Conservation (phyloP, 805 yeast genomes). For the Candida nemodendra region DNA sequence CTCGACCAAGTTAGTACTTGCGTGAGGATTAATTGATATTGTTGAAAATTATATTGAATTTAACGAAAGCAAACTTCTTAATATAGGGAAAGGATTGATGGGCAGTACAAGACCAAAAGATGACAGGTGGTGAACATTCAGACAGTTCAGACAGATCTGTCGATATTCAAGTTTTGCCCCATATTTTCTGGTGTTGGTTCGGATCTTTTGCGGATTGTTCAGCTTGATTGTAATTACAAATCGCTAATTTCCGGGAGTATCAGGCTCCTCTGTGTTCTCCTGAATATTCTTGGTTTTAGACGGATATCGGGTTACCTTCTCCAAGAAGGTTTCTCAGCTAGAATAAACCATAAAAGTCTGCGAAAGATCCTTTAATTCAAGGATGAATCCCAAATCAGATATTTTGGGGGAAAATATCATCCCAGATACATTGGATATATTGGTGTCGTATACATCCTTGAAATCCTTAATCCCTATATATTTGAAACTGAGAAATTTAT, state of each 20-base stretch:
- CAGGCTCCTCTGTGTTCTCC: too few species aligned
- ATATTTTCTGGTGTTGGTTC: constrained; percentile 1
- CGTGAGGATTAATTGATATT: constrained; percentile 63
- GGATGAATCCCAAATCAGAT: constrained; percentile 3
- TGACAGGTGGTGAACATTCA: too few species aligned
- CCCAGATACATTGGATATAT: too few species aligned
- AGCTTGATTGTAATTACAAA: not conserved
- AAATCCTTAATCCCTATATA: too few species aligned
- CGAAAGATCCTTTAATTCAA: constrained; percentile 1
- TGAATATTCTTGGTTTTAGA: too few species aligned
- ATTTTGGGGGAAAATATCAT: not conserved
- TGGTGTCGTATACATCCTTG: too few species aligned
- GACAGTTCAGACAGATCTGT: too few species aligned
- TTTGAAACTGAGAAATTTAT: not conserved
- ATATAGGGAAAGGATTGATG: not conserved
- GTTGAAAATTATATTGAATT: constrained; percentile 29
- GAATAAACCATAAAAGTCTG: not conserved
- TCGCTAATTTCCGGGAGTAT: too few species aligned
- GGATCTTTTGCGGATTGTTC: not conserved
- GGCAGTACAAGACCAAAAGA: not conserved
- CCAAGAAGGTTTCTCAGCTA: not conserved
- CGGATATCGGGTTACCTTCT: too few species aligned
- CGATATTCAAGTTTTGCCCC: too few species aligned
- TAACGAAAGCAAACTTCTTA: constrained; percentile 11
- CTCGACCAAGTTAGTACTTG: constrained; percentile 83